phyloP scores from a whole-genome alignment of 306 rosid species.

The Psophocarpus tetragonolobus region DNA sequence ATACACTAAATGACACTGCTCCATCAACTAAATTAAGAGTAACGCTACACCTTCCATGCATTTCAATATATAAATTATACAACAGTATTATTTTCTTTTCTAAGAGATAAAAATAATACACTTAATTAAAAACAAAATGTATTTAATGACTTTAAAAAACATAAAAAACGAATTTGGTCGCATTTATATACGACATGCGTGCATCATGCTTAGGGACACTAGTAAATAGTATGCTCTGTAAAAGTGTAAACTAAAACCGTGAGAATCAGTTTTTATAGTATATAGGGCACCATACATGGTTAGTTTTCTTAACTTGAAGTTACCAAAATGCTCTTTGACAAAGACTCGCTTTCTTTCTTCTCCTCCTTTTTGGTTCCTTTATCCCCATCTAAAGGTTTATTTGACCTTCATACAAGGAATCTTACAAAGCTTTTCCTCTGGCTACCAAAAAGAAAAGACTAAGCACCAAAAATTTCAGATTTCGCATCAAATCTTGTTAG shows the following conservation, averaged over 20 bases:
- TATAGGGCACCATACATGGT: not conserved
- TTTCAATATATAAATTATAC: too few relatives aligned
- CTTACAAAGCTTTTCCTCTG: constrained; percentile 1
- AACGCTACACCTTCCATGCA: not conserved
- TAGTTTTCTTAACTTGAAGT: constrained; percentile 26
- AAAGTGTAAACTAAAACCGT: not conserved
- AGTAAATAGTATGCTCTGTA: not conserved
- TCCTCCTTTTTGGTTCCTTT: constrained; percentile 52
- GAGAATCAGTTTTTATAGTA: not conserved
- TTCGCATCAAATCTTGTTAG: constrained; percentile 40
- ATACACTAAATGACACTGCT: not conserved
- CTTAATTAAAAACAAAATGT: too few relatives aligned
- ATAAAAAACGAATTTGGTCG: not conserved
- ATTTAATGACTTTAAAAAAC: too few relatives aligned
- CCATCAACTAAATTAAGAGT: not conserved
- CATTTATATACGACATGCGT: not conserved
- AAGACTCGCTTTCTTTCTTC: constrained; percentile 36
- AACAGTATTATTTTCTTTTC: too few relatives aligned
- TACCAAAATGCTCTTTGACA: constrained; percentile 40
- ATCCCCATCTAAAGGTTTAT: constrained; percentile 35
- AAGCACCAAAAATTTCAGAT: constrained; percentile 38
- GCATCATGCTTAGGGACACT: not conserved
- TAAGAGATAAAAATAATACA: too few relatives aligned
- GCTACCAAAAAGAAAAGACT: constrained; percentile 33
- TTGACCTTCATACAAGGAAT: constrained; percentile 41